phyloP scores from a whole-genome alignment of 192 early-diverging fungal genomes.

The Coemansia sp. region DNA sequence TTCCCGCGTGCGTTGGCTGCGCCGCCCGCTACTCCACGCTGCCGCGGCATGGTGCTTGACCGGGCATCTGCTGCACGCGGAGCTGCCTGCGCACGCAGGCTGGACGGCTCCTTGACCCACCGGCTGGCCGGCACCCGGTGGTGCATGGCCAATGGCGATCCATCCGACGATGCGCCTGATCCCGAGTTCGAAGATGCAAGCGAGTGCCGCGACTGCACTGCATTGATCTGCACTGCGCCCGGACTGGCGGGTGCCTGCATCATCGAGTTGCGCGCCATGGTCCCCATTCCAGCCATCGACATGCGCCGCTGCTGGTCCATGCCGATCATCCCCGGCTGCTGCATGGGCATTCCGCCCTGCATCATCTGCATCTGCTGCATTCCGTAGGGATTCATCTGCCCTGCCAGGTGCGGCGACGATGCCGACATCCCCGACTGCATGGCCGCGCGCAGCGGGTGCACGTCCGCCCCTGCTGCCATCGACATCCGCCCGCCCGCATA shows the following conservation, averaged over 20 bases:
- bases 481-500: slow-evolving; percentile 43
- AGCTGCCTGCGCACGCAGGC: slow-evolving; percentile 31
- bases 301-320: slow-evolving; percentile 46
- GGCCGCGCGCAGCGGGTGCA: slow-evolving; percentile 52
- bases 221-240: slow-evolving; percentile 14
- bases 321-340: slow-evolving; percentile 10
- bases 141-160: slow-evolving; percentile 40
- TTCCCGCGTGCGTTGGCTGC: slow-evolving; percentile 28
- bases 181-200: slow-evolving; percentile 45
- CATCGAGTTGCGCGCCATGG: slow-evolving; percentile 8
- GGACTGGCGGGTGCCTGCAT: slow-evolving; percentile 16
- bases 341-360: slow-evolving; percentile 28
- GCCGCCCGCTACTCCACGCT: slow-evolving; percentile 20
- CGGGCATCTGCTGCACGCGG: slow-evolving; percentile 13
- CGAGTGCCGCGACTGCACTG: slow-evolving; percentile 48
- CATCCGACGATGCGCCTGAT: slow-evolving; percentile 38
- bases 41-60: slow-evolving; percentile 50
- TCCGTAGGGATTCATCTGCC: slow-evolving; percentile 22
- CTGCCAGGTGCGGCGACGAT: slow-evolving; percentile 47
- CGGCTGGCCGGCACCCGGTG: slow-evolving; percentile 36
- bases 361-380: slow-evolving; percentile 33
- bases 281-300: slow-evolving; percentile 21
- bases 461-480: slow-evolving; percentile 35
- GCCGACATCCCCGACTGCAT: slow-evolving; percentile 55
- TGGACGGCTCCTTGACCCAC: slow-evolving; percentile 53